Percentiles rank a stretch among this genome's conserved stretches.
These are phyloP conservation scores for Agrocybe praecox DNA, from an alignment of 768 basidiomycete species.

Conservation along the genomic window DNA sequence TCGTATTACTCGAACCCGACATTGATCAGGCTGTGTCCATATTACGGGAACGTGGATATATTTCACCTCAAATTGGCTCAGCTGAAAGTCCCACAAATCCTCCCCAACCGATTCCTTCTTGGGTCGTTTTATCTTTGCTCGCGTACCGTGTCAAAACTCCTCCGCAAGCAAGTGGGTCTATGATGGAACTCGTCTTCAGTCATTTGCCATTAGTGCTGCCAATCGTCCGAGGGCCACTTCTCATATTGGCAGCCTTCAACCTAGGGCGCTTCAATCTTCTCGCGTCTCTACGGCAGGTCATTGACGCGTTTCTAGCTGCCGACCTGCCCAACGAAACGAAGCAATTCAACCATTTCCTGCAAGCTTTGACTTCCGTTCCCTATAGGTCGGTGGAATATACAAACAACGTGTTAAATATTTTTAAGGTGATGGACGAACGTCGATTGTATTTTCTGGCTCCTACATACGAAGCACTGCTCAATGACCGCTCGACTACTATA, in stretches of 20 bases:
- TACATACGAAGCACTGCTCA: slow-evolving; percentile 48
- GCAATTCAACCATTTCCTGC: slow-evolving; percentile 57
- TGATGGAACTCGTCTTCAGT: slow-evolving; percentile 44
- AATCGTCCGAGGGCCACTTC: slow-evolving; percentile 40
- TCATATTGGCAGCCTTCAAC: slow-evolving; percentile 48
- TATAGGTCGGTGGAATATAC: slow-evolving; percentile 41
- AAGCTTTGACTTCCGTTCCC: slow-evolving; percentile 46
- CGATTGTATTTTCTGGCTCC: slow-evolving; percentile 38
- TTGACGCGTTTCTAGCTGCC: slow-evolving; percentile 42
- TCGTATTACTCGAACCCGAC: slow-evolving; percentile 33
- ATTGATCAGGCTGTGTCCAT: slow-evolving; percentile 31
- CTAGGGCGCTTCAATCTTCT: slow-evolving; percentile 54
- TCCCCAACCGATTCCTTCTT: slow-evolving; percentile 38
- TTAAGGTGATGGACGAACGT: slow-evolving; percentile 50
- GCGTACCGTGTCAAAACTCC: slow-evolving; percentile 47
- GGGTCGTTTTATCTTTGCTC: slow-evolving; percentile 57
- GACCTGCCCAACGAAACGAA: slow-evolving; percentile 11
- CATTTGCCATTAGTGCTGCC: slow-evolving; percentile 35
- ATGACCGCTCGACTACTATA: slow-evolving; percentile 51
- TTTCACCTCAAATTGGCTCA: background rate
- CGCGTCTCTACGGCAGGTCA: slow-evolving; percentile 44
- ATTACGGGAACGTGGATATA: slow-evolving; percentile 13
- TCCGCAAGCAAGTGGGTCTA: slow-evolving; percentile 42
- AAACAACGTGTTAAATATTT: slow-evolving; percentile 38
- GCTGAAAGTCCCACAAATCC: background rate